Evolutionary conservation across 768 basidiomycete genomes (phyloP), one percentile per base, ranked within the genome.

Genomic region (Trametes punicea): DNA sequence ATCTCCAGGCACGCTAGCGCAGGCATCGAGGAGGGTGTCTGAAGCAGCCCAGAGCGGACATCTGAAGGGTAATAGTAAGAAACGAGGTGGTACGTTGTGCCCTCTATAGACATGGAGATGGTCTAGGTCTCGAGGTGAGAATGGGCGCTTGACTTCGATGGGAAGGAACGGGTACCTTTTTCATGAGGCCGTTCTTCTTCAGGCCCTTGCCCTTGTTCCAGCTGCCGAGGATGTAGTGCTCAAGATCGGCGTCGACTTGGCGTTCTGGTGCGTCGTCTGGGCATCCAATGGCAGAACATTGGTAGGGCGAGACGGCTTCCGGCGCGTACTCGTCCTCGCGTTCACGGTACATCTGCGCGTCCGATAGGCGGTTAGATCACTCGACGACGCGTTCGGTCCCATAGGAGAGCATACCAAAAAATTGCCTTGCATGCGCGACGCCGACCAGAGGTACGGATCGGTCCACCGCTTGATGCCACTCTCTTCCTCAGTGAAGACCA

Each of bases 391-490:
- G 21, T 23, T 3, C 4, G 16, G 7, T 33, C 3, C 4, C 2
- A 13, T 20, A 5, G 16, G 5, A 15, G 11, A 6, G 55, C 62
- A 33, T 42, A 63, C 62, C 30, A 62, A 23, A 26, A 63, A 63
- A 44, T 61, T 56, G 23, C 62, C 62, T 42, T 61, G 56, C 56
- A 61, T 63, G 0, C 62, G 46, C 23, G 62, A 63, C 16, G 62
- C 59, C 5, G 55, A 57, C 62, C 62, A 63, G 11, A 56, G 40
- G 55, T 52, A 63, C 13, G 56, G 59, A 40, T 63, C 62, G 29
- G 62, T 63, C 62, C 62, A 63, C 20, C 62, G 56, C 39, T 61
- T 61, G 54, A 63, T 63, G 6, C 59, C 59, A 40, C 59, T 61
- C 44, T 63, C 62, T 46, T 63, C 62, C 39, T 63, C 62, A 21